These are phyloP conservation scores for Starmera quercuum DNA, from an alignment of 805 yeast species.

Conservation along the genomic window DNA sequence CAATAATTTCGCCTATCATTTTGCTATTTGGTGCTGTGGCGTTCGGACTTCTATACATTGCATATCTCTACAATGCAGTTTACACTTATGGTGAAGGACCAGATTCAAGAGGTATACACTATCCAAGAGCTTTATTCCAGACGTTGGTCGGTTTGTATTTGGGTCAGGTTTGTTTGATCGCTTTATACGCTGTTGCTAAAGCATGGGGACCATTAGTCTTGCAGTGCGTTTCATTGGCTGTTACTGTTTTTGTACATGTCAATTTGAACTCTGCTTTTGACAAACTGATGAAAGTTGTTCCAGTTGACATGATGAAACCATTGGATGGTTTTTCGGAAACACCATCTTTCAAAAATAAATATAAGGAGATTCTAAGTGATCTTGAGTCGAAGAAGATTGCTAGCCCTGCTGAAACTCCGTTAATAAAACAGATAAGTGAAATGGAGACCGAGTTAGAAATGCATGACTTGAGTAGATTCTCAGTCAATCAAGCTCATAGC, in stretches of 20 bases:
- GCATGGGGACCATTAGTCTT: slow-evolving; percentile 92
- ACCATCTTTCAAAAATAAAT: slow-evolving; percentile 34
- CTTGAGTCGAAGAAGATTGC: neutral
- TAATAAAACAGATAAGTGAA: neutral
- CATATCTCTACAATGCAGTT: slow-evolving; percentile 69
- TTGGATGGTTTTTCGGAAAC: slow-evolving; percentile 64
- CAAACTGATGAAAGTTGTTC: slow-evolving; percentile 47
- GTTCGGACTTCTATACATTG: slow-evolving; percentile 65
- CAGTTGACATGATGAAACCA: slow-evolving; percentile 70
- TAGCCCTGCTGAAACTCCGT: neutral
- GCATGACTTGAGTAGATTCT: slow-evolving; percentile 15
- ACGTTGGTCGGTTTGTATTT: slow-evolving; percentile 82
- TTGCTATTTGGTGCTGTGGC: slow-evolving; percentile 66
- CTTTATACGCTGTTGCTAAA: slow-evolving; percentile 82
- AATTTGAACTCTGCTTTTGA: slow-evolving; percentile 62
- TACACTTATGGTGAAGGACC: slow-evolving; percentile 62
- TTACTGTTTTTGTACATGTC: slow-evolving; percentile 64
- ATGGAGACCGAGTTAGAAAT: slow-evolving; percentile 20
- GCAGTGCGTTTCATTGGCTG: slow-evolving; percentile 55
- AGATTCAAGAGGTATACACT: slow-evolving; percentile 75
- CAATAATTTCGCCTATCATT: slow-evolving; percentile 77
- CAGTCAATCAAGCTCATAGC: slow-evolving; percentile 14
- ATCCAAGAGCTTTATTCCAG: slow-evolving; percentile 85
- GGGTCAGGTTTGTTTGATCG: slow-evolving; percentile 81
- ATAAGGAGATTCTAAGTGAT: slow-evolving; percentile 4